phyloP scores from a whole-genome alignment of 768 basidiomycete species.

The Xerocomellus amylosporus region DNA sequence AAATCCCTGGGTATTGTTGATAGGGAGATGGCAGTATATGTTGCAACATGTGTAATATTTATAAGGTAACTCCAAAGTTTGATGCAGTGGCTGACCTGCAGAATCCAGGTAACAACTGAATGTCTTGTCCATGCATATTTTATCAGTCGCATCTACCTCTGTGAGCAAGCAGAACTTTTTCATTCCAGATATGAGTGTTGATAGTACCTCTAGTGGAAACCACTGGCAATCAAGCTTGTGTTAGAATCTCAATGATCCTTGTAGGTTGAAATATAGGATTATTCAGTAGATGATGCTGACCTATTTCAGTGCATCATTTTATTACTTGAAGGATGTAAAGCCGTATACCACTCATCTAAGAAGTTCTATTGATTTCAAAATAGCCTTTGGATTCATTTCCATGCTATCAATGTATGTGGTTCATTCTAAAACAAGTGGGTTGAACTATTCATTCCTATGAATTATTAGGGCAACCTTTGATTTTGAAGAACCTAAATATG shows the following conservation, averaged over 20 bases:
- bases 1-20: neutral
- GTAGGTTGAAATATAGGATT: conserved; percentile 10
- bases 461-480: neutral
- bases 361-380: neutral
- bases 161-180: conserved; percentile 9
- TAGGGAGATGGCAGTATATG: conserved; percentile 12
- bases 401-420: conserved; percentile 13
- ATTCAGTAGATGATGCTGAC: neutral
- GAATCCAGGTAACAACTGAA: conserved; percentile 12
- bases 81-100: conserved; percentile 1
- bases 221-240: neutral
- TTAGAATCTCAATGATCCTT: conserved; percentile 9
- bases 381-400: conserved; percentile 18
- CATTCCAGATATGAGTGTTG: neutral
- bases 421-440: neutral
- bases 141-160: conserved; percentile 20
- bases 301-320: conserved; percentile 12
- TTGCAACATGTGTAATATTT: conserved; percentile 20
- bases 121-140: conserved; percentile 27
- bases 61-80: neutral
- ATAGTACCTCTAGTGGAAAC: conserved; percentile 10
- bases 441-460: neutral
- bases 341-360: neutral
- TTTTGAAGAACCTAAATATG: neutral
- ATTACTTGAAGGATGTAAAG: conserved; percentile 22